Base-by-base conservation (phyloP, 768 basidiomycete genomes). In the Pisolithus tinctorius region DNA sequence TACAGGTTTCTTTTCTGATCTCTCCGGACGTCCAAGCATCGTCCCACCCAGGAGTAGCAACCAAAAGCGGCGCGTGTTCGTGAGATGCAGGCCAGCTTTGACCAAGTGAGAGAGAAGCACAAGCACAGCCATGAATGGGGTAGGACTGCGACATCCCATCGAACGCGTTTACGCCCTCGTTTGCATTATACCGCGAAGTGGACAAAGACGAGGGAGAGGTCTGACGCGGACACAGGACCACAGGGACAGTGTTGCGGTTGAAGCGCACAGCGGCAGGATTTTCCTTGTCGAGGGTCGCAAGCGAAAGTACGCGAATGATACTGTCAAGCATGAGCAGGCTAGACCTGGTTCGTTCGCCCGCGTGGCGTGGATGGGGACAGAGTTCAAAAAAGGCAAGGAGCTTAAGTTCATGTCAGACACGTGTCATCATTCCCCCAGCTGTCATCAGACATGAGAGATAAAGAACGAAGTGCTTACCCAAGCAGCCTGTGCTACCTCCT, bases 361-460 rank as follows among this genome's bases (percentile, higher is more conserved):
- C 76, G 62, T 85, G 78, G 42, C 70, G 58, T 10, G 86, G 86
- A 63, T 88, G 84, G 0, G 82, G 76, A 54, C 80, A 86, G 51
- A 86, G 67, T 62, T 88, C 85, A 55, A 88, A 89, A 55, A 87
- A 67, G 10, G 86, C 78, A 38, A 89, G 65, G 34, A 90, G 65
- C 86, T 88, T 50, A 20, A 36, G 11, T 41, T 13, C 11, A 50
- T 6, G 54, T 43, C 17, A 26, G 14, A 26, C 25, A 26, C 25
- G 9, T 16, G 14, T 43, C 42, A 23, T 43, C 20, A 4, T 43
- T 27, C 42, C 53, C 45, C 23, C 54, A 46, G 7, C 49, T 34
- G 34, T 34, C 38, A 23, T 7, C 54, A 49, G 25, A 8, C 48
- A 47, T 34, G 34, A 4, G 34, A 34, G 34, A 31, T 31, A 25